Evolutionary conservation across 129 eudicot species (phyloP), one percentile per base, ranked within the genome.

Genomic region (Apium graveolens): DNA sequence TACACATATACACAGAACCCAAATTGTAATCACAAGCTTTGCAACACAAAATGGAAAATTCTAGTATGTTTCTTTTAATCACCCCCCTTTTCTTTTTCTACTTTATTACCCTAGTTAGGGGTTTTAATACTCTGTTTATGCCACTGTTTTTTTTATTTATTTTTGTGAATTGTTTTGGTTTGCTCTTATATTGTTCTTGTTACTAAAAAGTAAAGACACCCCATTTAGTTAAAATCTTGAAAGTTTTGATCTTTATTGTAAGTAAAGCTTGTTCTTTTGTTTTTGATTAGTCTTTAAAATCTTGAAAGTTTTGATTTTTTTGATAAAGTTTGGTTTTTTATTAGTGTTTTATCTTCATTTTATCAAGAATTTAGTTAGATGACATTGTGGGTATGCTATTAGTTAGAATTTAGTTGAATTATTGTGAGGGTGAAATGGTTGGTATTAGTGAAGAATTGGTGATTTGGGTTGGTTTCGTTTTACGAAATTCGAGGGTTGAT

Each of bases 41-140:
- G 7, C 75, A 38, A 39, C 60, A 27, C 32, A 5, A 78, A 76
- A 86, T 86, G 89, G 72, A 86, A 38, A 62, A 78, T 78, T 81
- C 87, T 18, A 87, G 89, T 86, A 74, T 46, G 82, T 80, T 35
- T 76, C 45, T 68, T 60, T 17, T 66, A 11, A 66, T 46, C 73
- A 43, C 3, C 39, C 41, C 41, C 34, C 63, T 38, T 60, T 39
- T 76, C 27, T 78, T 78, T 57, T 62, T 65, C 3, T 3, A 18
- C 0, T 39, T 4, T 31, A 13, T 37, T 39, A 3, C 11, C 43
- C n/a, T n/a, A n/a, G n/a, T n/a, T 72, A 72, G 76, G 76, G 76
- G n/a, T n/a, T 42, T 41, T 26, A 13, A 32, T 27, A 44, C 13
- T 13, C 12, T 43, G 24, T 44, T 73, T 44, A 12, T 73, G 77